Conservation (phyloP, 2,329 filamentous ascomycete genomes). For the Paracamarosporium sp. region DNA sequence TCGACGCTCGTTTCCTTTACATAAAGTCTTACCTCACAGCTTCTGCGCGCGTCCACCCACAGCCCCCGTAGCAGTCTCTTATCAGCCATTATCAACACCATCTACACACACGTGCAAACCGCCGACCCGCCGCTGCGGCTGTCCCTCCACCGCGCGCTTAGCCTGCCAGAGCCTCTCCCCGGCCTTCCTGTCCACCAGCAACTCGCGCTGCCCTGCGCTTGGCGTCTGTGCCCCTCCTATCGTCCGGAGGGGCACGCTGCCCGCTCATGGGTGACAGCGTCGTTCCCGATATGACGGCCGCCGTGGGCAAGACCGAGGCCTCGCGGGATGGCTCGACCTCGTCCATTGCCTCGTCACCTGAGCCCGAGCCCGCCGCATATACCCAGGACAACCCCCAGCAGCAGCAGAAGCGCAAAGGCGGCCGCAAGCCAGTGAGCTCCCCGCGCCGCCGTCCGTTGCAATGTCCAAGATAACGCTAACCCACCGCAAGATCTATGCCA, state of each 20-base stretch:
- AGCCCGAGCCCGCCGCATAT: slow-evolving; percentile 52
- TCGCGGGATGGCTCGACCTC: slow-evolving; percentile 54
- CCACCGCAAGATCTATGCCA: slow-evolving; percentile 86
- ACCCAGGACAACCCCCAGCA: slow-evolving; percentile 52
- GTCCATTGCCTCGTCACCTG: slow-evolving; percentile 57
- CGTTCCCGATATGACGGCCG: slow-evolving; percentile 52
- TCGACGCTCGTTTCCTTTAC: slow-evolving; percentile 53
- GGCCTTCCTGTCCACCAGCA: slow-evolving; percentile 17
- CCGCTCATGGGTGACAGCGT: slow-evolving; percentile 59
- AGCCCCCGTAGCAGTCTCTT: slow-evolving; percentile 41
- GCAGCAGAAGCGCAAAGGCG: slow-evolving; percentile 91
- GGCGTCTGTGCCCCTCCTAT: slow-evolving; percentile 46
- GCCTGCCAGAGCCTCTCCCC: slow-evolving; percentile 38
- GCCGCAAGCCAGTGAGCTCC: slow-evolving; percentile 86
- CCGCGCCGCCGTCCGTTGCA: slow-evolving; percentile 26
- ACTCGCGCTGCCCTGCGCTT: slow-evolving; percentile 44
- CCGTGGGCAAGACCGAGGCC: slow-evolving; percentile 54
- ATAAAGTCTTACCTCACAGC: slow-evolving; percentile 57
- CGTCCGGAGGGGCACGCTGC: slow-evolving; percentile 50
- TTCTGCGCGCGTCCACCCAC: slow-evolving; percentile 47
- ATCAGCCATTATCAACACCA: slow-evolving; percentile 53
- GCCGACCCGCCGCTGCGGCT: slow-evolving; percentile 43
- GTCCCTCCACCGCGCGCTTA: slow-evolving; percentile 46
- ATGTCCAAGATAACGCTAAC: slow-evolving; percentile 49
- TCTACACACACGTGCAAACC: slow-evolving; percentile 41